Conservation (phyloP, 768 basidiomycete species). For the Coprinopsis sp. region DNA sequence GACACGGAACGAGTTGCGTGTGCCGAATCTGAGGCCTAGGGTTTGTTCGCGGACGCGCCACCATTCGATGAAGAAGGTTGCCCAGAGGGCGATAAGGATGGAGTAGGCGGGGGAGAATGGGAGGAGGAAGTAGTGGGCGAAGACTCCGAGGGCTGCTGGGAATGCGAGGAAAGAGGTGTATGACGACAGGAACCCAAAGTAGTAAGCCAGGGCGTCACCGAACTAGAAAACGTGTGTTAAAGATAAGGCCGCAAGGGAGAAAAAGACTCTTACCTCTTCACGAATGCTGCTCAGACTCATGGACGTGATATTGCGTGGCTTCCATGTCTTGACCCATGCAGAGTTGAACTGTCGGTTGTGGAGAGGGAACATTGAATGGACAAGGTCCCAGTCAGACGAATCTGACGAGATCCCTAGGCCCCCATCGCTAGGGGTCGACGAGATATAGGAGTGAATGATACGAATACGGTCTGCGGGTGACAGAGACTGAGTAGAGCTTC, state of each 20-base stretch:
- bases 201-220: conserved; percentile 78
- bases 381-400: conserved; percentile 68
- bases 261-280: conserved; percentile 52
- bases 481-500: conserved; percentile 41
- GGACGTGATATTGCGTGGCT: conserved; percentile 55
- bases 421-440: conserved; percentile 67
- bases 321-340: conserved; percentile 75
- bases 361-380: conserved; percentile 77
- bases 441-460: conserved; percentile 68
- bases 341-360: conserved; percentile 84
- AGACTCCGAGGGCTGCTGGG: conserved; percentile 65
- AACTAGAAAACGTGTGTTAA: conserved; percentile 35
- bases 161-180: conserved; percentile 80
- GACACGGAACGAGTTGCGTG: conserved; percentile 69
- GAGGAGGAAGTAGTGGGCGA: conserved; percentile 64
- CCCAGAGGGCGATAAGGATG: conserved; percentile 74
- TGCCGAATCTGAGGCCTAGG: conserved; percentile 79
- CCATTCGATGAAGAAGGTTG: conserved; percentile 81
- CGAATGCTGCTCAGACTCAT: conserved; percentile 66
- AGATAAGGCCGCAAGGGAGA: background rate
- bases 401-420: conserved; percentile 80
- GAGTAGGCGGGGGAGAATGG: conserved; percentile 80
- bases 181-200: conserved; percentile 83
- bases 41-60: conserved; percentile 87
- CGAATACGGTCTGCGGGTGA: conserved; percentile 76